These are phyloP conservation scores for Malassezia cuniculi DNA, from an alignment of 1,284 basidiomycete species.

Conservation along the genomic window DNA sequence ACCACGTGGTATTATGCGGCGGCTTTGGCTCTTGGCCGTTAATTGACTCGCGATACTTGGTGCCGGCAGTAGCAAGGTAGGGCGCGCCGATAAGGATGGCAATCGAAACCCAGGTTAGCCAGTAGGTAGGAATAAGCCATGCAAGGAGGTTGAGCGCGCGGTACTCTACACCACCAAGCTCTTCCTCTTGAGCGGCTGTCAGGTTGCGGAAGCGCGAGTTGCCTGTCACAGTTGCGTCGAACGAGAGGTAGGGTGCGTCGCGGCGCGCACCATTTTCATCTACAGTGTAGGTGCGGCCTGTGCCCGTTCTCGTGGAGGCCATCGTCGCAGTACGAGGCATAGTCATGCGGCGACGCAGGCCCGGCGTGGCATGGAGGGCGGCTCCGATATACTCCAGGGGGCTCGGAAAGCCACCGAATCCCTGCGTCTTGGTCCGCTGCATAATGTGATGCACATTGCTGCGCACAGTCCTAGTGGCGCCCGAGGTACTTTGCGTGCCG, in stretches of 20 bases:
- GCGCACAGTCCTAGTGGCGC: no score
- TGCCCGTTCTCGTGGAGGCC: slow-evolving; percentile 36
- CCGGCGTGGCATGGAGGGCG: no score
- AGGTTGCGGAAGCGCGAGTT: slow-evolving; percentile 76
- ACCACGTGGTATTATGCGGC: slow-evolving; percentile 52
- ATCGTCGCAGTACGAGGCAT: slow-evolving; percentile 62
- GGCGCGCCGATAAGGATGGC: slow-evolving; percentile 33
- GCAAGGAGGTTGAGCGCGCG: slow-evolving; percentile 67
- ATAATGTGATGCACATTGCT: no score
- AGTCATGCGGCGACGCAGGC: slow-evolving; percentile 46
- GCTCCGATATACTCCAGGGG: slow-evolving; percentile 54
- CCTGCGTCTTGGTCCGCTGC: slow-evolving; percentile 45
- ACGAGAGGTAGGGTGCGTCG: slow-evolving; percentile 62
- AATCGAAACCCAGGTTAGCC: slow-evolving; percentile 17
- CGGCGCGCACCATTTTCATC: slow-evolving; percentile 1
- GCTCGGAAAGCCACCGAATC: slow-evolving; percentile 80
- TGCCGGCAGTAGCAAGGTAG: slow-evolving; percentile 23
- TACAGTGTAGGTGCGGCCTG: slow-evolving; percentile 36
- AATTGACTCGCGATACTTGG: slow-evolving; percentile 29
- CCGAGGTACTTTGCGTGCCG: no score
- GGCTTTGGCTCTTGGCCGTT: slow-evolving; percentile 27
- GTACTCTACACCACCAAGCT: slow-evolving; percentile 87
- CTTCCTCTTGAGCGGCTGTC: slow-evolving; percentile 70
- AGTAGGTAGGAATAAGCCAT: slow-evolving; percentile 33
- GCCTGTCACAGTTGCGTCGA: slow-evolving; percentile 51